Percentiles rank a stretch among this genome's conserved stretches.
These are phyloP conservation scores for Boletus reticulatus DNA, from an alignment of 768 basidiomycete species.

Conservation along the genomic window DNA sequence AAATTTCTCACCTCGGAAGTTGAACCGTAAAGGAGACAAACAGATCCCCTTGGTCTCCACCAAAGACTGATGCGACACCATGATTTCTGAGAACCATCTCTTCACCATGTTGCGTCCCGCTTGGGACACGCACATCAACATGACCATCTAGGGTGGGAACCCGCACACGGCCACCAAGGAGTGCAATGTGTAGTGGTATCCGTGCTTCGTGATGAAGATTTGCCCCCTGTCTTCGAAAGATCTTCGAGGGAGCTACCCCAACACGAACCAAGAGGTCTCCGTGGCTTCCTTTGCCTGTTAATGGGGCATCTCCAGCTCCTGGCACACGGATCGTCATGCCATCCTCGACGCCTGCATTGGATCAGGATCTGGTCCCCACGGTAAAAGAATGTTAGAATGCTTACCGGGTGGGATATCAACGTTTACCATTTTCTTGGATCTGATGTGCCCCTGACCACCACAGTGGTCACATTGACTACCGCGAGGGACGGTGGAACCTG, in stretches of 20 bases:
- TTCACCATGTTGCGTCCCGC: constrained; percentile 94
- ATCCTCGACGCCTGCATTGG: constrained; percentile 78
- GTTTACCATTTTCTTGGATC: constrained; percentile 69
- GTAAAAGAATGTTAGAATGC: constrained; percentile 27
- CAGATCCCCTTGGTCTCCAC: constrained; percentile 72
- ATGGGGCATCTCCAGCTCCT: constrained; percentile 78
- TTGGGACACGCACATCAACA: constrained; percentile 89
- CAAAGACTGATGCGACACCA: constrained; percentile 67
- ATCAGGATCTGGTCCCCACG: constrained; percentile 8
- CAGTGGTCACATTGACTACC: constrained; percentile 78
- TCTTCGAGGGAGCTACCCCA: constrained; percentile 76
- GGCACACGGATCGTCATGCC: constrained; percentile 88
- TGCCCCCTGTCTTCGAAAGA: constrained; percentile 87
- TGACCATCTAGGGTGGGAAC: constrained; percentile 96
- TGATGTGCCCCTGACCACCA: constrained; percentile 85
- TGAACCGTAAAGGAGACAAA: constrained; percentile 86
- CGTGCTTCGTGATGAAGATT: constrained; percentile 88
- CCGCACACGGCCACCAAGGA: constrained; percentile 90
- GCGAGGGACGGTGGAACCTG: constrained; percentile 76
- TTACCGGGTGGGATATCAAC: constrained; percentile 85
- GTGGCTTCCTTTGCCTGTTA: constrained; percentile 69
- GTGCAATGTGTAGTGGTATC: constrained; percentile 87
- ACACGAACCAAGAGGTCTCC: constrained; percentile 91
- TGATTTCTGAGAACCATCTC: constrained; percentile 92
- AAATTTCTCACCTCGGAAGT: constrained; percentile 76